phyloP scores from a whole-genome alignment of 305 asterid species.

The Fraxinus sp. region DNA sequence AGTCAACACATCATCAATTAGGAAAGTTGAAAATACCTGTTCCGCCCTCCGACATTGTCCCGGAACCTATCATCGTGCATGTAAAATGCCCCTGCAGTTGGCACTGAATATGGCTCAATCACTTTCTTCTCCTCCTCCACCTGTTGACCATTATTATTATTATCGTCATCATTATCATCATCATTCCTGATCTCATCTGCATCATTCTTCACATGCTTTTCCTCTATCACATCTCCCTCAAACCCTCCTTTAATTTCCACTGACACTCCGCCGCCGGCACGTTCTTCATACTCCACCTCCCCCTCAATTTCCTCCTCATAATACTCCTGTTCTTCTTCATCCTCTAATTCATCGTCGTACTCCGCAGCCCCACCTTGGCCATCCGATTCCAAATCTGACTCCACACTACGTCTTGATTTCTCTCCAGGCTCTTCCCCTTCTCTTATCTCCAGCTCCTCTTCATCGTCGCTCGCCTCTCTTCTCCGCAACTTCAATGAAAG shows the following conservation, averaged over 20 bases:
- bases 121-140: constrained; percentile 69
- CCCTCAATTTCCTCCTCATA: constrained; percentile 33
- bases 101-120: constrained; percentile 87
- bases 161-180: no score
- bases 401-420: constrained; percentile 48
- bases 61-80: constrained; percentile 98
- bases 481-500: constrained; percentile 82
- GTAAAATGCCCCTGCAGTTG: constrained; percentile 96
- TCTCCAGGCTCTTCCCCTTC: constrained; percentile 32
- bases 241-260: constrained; percentile 24
- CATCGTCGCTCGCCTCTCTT: constrained; percentile 93
- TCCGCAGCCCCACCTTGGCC: constrained; percentile 79
- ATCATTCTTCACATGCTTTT: constrained; percentile 33
- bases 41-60: constrained; percentile 71
- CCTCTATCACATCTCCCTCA: constrained; percentile 29
- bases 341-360: constrained; percentile 65
- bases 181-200: constrained; percentile 36
- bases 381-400: constrained; percentile 78
- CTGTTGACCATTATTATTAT: constrained; percentile 30
- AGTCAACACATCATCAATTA: constrained; percentile 1
- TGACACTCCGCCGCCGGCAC: constrained; percentile 20
- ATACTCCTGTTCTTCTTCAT: constrained; percentile 40
- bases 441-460: constrained; percentile 45
- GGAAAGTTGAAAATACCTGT: constrained; percentile 51
- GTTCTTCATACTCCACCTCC: constrained; percentile 40